Evolutionary conservation across 805 yeast species (phyloP), one percentile per base, ranked within the genome.

Genomic region (Danielia oregonensis): DNA sequence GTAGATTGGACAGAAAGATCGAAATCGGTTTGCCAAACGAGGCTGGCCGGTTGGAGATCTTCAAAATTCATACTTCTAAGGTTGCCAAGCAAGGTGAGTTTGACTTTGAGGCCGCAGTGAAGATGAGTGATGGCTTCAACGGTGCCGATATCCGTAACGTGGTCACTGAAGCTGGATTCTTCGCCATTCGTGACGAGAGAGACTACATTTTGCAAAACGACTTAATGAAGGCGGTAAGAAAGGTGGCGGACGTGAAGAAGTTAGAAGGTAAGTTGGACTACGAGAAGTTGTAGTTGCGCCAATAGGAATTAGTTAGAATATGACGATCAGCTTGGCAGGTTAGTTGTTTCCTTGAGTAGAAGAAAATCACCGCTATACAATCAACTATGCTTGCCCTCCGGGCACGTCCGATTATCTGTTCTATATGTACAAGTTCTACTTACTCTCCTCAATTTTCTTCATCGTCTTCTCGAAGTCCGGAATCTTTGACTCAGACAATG

Each of bases 141-240:
- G 98, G 98, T 69, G 97, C 97, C 5, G 98, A 91, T 73, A 82
- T 91, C 51, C 80, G 98, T 62, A 91, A 91, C 59, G 96, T 93
- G 40, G 76, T 89, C 22, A 91, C 98, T n/a, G 98, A 91, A 68
- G 96, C 97, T 17, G 98, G 98, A 2, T 93, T 93, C 67, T 87
- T 89, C 51, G 97, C 98, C 35, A 93, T 93, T 51, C 79, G 98
- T 66, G 97, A 93, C 55, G 98, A 93, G 58, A 80, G 98, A 54
- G 97, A 91, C 59, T 87, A 86, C 65, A 87, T 93, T 51, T 60
- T 86, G 34, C 98, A 93, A 60, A 81, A 84, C 52, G 99, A 93
- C 68, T 60, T 93, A 63, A 84, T 93, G 91, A 93, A 93, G 64
- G 99, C 99, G 12, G 97, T 88, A 29, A 78, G 99, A 64, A 93